Conservation (phyloP, 2,329 filamentous ascomycete genomes). For the Didymella exigua region DNA sequence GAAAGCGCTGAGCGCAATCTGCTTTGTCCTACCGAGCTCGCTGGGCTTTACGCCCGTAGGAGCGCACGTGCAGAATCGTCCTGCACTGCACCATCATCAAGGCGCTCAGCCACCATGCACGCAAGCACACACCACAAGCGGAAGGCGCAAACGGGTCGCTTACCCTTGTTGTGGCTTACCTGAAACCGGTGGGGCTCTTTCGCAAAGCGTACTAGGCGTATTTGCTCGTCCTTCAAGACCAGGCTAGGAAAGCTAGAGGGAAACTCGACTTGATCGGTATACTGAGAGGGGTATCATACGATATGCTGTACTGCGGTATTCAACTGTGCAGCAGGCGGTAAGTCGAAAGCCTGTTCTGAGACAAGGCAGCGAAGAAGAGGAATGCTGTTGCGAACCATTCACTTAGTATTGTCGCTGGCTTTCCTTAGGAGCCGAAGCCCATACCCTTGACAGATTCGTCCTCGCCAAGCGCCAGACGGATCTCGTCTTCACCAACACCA, state of each 20-base stretch:
- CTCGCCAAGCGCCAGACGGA: slow-evolving; percentile 84
- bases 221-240: not conserved
- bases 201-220: not conserved
- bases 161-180: slow-evolving; percentile 1
- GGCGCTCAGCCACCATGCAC: not conserved
- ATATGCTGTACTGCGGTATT: not conserved
- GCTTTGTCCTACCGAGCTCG: not conserved
- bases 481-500: slow-evolving; percentile 87
- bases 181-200: not conserved
- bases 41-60: not conserved
- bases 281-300: slow-evolving; percentile 16
- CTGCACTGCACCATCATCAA: not conserved
- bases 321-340: not conserved
- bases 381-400: not conserved
- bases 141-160: slow-evolving; percentile 1
- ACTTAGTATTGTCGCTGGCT: not conserved
- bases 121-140: not conserved
- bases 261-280: slow-evolving; percentile 4
- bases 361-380: not conserved
- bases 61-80: not conserved
- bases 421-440: slow-evolving; percentile 52
- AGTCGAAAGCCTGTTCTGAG: slow-evolving; percentile 1
- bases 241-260: not conserved
- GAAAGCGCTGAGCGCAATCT: not conserved
- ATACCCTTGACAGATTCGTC: slow-evolving; percentile 85